Evolutionary conservation across 2,329 filamentous ascomycete species (phyloP).

Genomic region (Davidsoniella neocaledoniae): DNA sequence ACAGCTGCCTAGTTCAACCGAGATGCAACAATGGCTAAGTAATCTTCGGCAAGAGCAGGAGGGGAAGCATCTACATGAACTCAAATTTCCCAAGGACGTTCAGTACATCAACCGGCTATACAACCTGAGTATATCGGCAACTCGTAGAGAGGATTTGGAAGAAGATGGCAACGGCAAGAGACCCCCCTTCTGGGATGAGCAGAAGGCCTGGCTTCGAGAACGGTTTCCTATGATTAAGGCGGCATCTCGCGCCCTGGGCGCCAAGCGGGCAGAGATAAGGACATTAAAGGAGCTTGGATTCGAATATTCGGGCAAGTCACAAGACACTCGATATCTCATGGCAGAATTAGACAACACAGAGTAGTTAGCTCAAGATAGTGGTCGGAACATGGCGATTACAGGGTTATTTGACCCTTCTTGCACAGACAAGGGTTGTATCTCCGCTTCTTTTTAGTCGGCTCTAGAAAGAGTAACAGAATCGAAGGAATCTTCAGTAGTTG

Average conservation of each 20-base stretch:
- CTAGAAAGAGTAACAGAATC: no score
- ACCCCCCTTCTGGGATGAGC: constrained; percentile 24
- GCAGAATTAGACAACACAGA: no score
- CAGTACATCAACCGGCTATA: constrained; percentile 45
- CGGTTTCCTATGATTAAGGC: constrained; percentile 25
- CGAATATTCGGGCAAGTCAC: constrained; percentile 16
- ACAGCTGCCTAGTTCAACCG: constrained; percentile 29
- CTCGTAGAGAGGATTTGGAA: constrained; percentile 17
- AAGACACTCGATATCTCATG: not conserved
- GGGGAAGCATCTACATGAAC: constrained; percentile 29
- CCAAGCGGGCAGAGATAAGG: constrained; percentile 20
- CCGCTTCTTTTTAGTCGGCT: no score
- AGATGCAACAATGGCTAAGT: constrained; percentile 39
- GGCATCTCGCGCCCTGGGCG: constrained; percentile 22
- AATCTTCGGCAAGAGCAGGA: constrained; percentile 26
- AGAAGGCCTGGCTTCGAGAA: constrained; percentile 25
- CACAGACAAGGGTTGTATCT: no score
- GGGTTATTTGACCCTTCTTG: no score
- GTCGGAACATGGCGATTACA: no score
- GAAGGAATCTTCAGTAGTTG: no score
- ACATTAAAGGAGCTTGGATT: constrained; percentile 24
- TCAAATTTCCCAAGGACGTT: constrained; percentile 45
- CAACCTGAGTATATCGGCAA: constrained; percentile 28
- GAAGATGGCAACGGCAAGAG: constrained; percentile 23
- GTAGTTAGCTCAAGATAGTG: no score